These are phyloP conservation scores for Venturia carpophila DNA, from an alignment of 2,329 filamentous ascomycete species.

Conservation along the genomic window DNA sequence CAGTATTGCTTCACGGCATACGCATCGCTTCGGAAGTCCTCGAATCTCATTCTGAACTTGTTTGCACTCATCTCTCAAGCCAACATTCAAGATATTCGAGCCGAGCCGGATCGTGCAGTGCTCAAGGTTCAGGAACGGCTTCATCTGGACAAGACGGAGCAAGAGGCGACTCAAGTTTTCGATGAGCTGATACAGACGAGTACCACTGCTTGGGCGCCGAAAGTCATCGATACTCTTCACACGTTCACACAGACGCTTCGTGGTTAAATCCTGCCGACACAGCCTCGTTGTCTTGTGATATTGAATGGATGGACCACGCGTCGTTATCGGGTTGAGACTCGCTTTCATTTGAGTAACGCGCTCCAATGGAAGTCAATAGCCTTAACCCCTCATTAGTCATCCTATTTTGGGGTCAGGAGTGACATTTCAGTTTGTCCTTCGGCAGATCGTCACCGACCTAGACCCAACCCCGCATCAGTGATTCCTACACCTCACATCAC, in stretches of 20 bases:
- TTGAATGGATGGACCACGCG: too few species aligned
- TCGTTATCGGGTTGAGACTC: too few species aligned
- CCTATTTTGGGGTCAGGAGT: background rate
- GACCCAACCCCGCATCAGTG: background rate
- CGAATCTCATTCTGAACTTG: slow-evolving; percentile 84
- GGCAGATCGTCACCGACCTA: background rate
- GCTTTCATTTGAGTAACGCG: too few species aligned
- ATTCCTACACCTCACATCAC: background rate
- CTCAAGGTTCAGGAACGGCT: slow-evolving; percentile 93
- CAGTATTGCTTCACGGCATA: slow-evolving; percentile 96
- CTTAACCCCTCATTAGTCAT: background rate
- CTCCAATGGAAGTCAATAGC: background rate
- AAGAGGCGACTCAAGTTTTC: slow-evolving; percentile 82
- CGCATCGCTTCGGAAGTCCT: slow-evolving; percentile 79
- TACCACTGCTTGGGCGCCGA: slow-evolving; percentile 79
- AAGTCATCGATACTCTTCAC: slow-evolving; percentile 91
- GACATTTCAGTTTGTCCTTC: background rate
- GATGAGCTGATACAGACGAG: slow-evolving; percentile 87
- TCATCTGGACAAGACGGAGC: slow-evolving; percentile 82
- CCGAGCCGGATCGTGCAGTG: slow-evolving; percentile 89
- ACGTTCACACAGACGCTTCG: slow-evolving; percentile 68
- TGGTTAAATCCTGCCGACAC: background rate
- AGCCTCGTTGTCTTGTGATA: background rate
- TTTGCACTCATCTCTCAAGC: slow-evolving; percentile 97
- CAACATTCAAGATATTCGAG: slow-evolving; percentile 88